Evolutionary conservation across 2,329 filamentous ascomycete species (phyloP).

Genomic region (Xylariaceae sp.): DNA sequence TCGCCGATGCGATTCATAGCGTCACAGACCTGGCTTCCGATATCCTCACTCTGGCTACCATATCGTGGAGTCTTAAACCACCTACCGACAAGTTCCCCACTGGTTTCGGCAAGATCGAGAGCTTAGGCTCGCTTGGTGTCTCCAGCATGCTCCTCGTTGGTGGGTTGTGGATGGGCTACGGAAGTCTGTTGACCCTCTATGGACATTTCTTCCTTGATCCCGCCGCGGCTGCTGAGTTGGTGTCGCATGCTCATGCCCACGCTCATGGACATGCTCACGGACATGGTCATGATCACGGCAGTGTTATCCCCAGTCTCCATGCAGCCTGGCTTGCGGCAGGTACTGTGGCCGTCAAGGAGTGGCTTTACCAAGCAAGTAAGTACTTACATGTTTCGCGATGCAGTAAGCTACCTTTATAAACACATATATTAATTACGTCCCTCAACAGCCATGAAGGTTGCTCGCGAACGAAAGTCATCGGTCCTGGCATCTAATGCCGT

Average conservation of each 20-base stretch:
- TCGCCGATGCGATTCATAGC: constrained; percentile 92
- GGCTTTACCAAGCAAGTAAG: constrained; percentile 93
- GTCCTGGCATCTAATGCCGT: constrained; percentile 94
- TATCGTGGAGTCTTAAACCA: constrained; percentile 85
- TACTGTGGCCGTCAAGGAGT: constrained; percentile 90
- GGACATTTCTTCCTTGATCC: constrained; percentile 67
- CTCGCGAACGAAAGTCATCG: constrained; percentile 87
- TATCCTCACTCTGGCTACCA: constrained; percentile 86
- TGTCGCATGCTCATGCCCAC: constrained; percentile 54
- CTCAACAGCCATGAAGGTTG: constrained; percentile 80
- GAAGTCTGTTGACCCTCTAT: constrained; percentile 64
- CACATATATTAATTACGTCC: constrained; percentile 25
- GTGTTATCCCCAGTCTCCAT: constrained; percentile 72
- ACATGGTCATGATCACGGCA: constrained; percentile 54
- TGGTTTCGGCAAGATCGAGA: constrained; percentile 98
- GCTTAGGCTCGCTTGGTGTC: constrained; percentile 85
- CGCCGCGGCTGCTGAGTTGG: constrained; percentile 46
- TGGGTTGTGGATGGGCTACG: constrained; percentile 86
- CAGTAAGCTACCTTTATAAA: not conserved
- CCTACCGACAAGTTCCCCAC: constrained; percentile 79
- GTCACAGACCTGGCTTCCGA: constrained; percentile 94
- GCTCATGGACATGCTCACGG: constrained; percentile 54
- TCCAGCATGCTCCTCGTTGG: constrained; percentile 85
- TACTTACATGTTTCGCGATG: constrained; percentile 24
- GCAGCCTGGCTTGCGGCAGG: constrained; percentile 91